Evolutionary conservation across 2,329 filamentous ascomycete species (phyloP).

Genomic region (Ascosphaera acerosa): DNA sequence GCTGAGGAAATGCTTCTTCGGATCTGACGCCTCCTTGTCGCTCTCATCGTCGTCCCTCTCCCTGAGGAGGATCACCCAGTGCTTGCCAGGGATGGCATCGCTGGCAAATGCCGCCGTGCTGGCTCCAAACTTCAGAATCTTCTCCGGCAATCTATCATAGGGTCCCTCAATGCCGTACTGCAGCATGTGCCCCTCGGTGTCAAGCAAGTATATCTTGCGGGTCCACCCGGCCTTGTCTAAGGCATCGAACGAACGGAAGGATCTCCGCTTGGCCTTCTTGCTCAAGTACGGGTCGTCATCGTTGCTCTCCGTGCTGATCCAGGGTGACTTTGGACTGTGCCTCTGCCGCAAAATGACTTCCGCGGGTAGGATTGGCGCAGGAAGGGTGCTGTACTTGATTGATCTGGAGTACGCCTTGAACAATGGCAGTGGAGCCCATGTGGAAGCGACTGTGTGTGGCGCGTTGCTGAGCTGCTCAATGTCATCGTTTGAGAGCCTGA

Average conservation of each 20-base stretch:
- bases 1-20: slow-evolving; percentile 14
- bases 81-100: slow-evolving; percentile 24
- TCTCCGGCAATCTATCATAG: slow-evolving; percentile 22
- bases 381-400: slow-evolving; percentile 45
- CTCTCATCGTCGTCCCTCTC: slow-evolving; percentile 13
- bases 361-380: slow-evolving; percentile 39
- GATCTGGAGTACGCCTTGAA: slow-evolving; percentile 75
- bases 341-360: slow-evolving; percentile 40
- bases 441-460: neutral
- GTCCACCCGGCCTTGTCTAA: slow-evolving; percentile 18
- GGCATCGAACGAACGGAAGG: slow-evolving; percentile 13
- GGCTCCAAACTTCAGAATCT: slow-evolving; percentile 20
- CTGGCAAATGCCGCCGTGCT: slow-evolving; percentile 24
- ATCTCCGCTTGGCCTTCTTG: slow-evolving; percentile 14
- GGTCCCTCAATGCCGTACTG: slow-evolving; percentile 22
- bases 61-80: slow-evolving; percentile 24
- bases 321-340: slow-evolving; percentile 9
- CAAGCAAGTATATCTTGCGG: slow-evolving; percentile 21
- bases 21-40: slow-evolving; percentile 8
- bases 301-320: slow-evolving; percentile 4
- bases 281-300: slow-evolving; percentile 4
- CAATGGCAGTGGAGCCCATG: slow-evolving; percentile 47
- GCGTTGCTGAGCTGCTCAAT: neutral
- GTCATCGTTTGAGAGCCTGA: neutral
- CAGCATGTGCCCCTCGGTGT: slow-evolving; percentile 20